Conservation (phyloP, 1,284 basidiomycete species). For the Ustilago nuda region DNA sequence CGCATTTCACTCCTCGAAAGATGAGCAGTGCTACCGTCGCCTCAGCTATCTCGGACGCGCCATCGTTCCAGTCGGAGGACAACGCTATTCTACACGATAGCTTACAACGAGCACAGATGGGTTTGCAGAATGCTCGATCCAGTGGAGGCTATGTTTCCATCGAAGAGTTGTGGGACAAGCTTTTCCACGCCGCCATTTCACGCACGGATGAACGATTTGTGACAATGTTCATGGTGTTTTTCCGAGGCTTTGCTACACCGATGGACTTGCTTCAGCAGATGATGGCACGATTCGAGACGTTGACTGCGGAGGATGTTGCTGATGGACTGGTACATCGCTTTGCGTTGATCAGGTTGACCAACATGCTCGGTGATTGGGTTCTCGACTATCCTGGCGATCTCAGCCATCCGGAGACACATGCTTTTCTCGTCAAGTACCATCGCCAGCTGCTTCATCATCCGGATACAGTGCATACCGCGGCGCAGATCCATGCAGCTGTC, state of each 20-base stretch:
- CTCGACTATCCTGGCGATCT: conserved; percentile 65
- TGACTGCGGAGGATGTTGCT: conserved; percentile 48
- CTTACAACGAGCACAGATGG: conserved; percentile 50
- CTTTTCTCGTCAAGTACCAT: conserved; percentile 49
- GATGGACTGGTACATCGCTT: conserved; percentile 59
- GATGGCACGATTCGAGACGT: conserved; percentile 53
- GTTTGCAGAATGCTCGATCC: conserved; percentile 55
- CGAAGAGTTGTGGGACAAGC: conserved; percentile 63
- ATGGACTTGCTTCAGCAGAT: conserved; percentile 59
- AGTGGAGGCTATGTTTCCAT: conserved; percentile 62
- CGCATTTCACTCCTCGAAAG: conserved; percentile 35
- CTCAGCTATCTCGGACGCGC: conserved; percentile 37
- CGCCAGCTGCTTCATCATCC: conserved; percentile 47
- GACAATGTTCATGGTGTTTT: conserved; percentile 64
- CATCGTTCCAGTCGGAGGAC: conserved; percentile 46
- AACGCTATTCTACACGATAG: conserved; percentile 46
- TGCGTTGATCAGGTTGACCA: conserved; percentile 56
- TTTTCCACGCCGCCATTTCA: conserved; percentile 64
- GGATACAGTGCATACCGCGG: conserved; percentile 52
- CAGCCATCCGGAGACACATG: conserved; percentile 53
- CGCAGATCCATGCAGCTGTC: conserved; percentile 41
- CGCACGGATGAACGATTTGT: conserved; percentile 58
- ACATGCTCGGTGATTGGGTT: conserved; percentile 64
- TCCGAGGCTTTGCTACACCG: conserved; percentile 60
- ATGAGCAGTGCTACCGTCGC: conserved; percentile 53